Evolutionary conservation across 2,329 filamentous ascomycete genomes (phyloP).

Genomic region (Ceratocystis harringtonii): DNA sequence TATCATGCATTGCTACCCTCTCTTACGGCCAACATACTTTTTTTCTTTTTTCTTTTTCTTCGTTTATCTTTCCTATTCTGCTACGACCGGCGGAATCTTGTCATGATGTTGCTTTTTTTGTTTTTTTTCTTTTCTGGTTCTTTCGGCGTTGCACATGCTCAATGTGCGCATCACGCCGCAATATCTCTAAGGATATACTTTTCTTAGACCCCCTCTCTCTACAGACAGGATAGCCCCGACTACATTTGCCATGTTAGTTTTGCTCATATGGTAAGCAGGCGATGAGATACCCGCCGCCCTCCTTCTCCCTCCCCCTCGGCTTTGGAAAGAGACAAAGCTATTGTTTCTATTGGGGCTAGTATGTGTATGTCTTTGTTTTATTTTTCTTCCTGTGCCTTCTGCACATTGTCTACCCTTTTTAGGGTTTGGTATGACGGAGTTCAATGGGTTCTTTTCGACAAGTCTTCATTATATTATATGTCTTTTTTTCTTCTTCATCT

Average conservation of each 20-base stretch:
- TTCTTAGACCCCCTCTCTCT: no score
- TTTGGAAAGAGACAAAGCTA: not conserved
- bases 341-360: not conserved
- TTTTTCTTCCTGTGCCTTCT: not conserved
- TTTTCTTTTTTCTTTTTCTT: not conserved
- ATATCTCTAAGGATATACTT: no score
- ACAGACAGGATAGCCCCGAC: no score
- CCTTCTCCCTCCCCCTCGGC: no score
- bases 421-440: not conserved
- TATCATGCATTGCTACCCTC: constrained; percentile 13
- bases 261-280: not conserved
- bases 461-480: constrained; percentile 1
- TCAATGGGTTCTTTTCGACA: not conserved
- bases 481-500: not conserved
- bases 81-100: not conserved
- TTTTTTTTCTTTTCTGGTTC: not conserved
- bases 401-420: constrained; percentile 6
- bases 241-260: no score
- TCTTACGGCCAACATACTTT: not conserved
- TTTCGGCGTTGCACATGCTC: not conserved
- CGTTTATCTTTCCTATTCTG: not conserved
- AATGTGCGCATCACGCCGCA: no score
- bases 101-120: not conserved
- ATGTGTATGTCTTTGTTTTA: not conserved
- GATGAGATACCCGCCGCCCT: not conserved